Conservation (phyloP, 371 early-diverging fungal genomes). For the Rhizopus sp. region DNA sequence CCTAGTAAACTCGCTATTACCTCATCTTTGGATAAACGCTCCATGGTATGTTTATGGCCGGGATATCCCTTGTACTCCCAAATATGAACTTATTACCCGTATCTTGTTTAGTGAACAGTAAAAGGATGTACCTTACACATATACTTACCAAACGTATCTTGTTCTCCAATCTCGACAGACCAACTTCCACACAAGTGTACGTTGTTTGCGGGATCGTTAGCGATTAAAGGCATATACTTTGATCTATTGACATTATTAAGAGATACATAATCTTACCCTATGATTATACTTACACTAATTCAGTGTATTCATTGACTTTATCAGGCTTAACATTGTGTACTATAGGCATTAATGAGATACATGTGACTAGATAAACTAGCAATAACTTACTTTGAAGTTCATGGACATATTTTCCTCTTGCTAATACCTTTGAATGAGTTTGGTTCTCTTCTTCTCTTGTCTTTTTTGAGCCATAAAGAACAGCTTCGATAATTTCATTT, state of each 20-base stretch:
- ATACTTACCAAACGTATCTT: slow-evolving; percentile 76
- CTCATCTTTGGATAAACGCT: slow-evolving; percentile 55
- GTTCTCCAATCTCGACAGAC: slow-evolving; percentile 83
- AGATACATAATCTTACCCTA: not conserved
- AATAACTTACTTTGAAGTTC: slow-evolving; percentile 68
- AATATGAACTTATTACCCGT: slow-evolving; percentile 67
- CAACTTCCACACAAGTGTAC: slow-evolving; percentile 89
- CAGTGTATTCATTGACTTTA: slow-evolving; percentile 79
- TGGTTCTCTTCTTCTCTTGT: slow-evolving; percentile 51
- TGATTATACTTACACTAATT: slow-evolving; percentile 53
- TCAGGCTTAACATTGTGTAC: slow-evolving; percentile 88
- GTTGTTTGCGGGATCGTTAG: slow-evolving; percentile 70
- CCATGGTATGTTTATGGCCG: slow-evolving; percentile 68
- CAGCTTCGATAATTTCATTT: slow-evolving; percentile 55
- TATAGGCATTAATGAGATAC: slow-evolving; percentile 12
- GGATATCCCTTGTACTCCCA: slow-evolving; percentile 94
- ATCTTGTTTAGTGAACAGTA: not conserved
- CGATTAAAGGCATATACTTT: slow-evolving; percentile 74
- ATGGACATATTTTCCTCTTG: slow-evolving; percentile 89
- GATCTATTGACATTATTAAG: slow-evolving; percentile 40
- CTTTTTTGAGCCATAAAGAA: slow-evolving; percentile 66
- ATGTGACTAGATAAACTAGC: not conserved
- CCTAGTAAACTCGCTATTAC: slow-evolving; percentile 28
- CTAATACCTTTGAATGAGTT: slow-evolving; percentile 71
- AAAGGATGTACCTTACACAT: not conserved